Base-by-base conservation (phyloP, 208 protist species). In the Leishmania tarentolae region DNA sequence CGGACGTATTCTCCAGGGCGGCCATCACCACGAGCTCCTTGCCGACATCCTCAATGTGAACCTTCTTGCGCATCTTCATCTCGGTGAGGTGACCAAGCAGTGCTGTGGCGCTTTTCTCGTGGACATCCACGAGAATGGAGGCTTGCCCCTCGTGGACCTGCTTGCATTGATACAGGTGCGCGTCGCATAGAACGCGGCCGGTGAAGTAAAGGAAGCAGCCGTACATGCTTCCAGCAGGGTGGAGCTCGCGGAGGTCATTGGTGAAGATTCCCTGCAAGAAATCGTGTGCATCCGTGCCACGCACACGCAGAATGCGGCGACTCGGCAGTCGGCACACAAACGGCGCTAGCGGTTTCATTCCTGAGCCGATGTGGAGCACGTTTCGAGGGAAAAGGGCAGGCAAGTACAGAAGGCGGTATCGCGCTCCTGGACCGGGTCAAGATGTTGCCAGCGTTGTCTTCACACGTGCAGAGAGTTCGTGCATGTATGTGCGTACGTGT, bases 241-340 rank as follows among this genome's bases (percentile, higher is more conserved):
- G 80, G 40, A 97, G 82, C 37, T 80, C n/a, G 59, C 80, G 85
- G 50, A 96, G 77, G 77, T 97, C 91, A 75, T 95, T 94, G 52
- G 92, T 96, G 76, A 95, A 92, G 50, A 97, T 85, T 28, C 94
- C 94, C 57, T 97, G 94, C 17, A 97, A 85, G 61, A 95, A 93
- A 2, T 91, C 92, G 72, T 93, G 90, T 21, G 87, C 83, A 21
- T 91, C 91, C 0, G 50, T 66, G 28, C 92, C 92, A 37, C 85
- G 75, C 77, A 97, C 85, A 0, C 91, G 90, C 68, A 97, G 57
- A 68, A 97, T 84, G 40, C 90, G 84, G 37, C 92, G 90, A 35
- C 59, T 87, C 9, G 89, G 50, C 53, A 97, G 76, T 28, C 83
- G 82, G 37, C 59, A 83, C 31, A 65, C 66, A 76, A 84, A 84